These are phyloP conservation scores for Suillus weaverae DNA, from an alignment of 768 basidiomycete genomes.

Conservation along the genomic window DNA sequence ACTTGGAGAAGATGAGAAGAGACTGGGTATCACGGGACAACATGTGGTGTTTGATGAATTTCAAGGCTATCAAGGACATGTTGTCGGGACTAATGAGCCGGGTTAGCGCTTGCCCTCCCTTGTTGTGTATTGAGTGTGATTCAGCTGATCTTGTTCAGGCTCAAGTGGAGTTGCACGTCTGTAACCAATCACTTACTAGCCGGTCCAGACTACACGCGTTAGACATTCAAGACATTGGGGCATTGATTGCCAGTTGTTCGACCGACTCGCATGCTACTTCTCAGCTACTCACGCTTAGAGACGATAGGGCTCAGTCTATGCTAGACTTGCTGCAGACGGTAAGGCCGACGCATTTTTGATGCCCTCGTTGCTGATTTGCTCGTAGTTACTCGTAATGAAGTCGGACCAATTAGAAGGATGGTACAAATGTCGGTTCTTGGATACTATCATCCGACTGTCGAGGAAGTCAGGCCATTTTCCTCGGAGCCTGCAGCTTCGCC, in stretches of 20 bases:
- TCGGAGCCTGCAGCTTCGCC: conserved; percentile 22
- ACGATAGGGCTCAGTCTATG: conserved; percentile 25
- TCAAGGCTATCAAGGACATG: conserved; percentile 17
- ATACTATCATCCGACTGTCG: conserved; percentile 30
- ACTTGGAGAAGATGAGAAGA: conserved; percentile 15
- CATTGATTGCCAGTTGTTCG: conserved; percentile 20
- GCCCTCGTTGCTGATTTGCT: neutral
- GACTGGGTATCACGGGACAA: conserved; percentile 22
- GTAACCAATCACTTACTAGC: conserved; percentile 18
- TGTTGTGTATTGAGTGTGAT: neutral
- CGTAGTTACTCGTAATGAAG: conserved; percentile 26
- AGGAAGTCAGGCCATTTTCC: conserved; percentile 31
- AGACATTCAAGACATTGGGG: conserved; percentile 27
- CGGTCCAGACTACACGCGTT: conserved; percentile 17
- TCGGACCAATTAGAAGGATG: conserved; percentile 21
- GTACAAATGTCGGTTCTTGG: conserved; percentile 30
- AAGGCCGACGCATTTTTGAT: neutral
- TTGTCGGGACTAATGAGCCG: conserved; percentile 16
- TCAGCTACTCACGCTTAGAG: conserved; percentile 20
- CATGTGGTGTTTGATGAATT: conserved; percentile 27
- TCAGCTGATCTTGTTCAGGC: conserved; percentile 15
- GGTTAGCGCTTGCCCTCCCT: conserved; percentile 10
- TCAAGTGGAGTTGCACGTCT: conserved; percentile 18
- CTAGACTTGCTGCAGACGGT: conserved; percentile 29
- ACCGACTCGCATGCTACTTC: conserved; percentile 16